Base-by-base conservation (phyloP, 495 filamentous ascomycete species). In the Staphylotrichum longicolle region DNA sequence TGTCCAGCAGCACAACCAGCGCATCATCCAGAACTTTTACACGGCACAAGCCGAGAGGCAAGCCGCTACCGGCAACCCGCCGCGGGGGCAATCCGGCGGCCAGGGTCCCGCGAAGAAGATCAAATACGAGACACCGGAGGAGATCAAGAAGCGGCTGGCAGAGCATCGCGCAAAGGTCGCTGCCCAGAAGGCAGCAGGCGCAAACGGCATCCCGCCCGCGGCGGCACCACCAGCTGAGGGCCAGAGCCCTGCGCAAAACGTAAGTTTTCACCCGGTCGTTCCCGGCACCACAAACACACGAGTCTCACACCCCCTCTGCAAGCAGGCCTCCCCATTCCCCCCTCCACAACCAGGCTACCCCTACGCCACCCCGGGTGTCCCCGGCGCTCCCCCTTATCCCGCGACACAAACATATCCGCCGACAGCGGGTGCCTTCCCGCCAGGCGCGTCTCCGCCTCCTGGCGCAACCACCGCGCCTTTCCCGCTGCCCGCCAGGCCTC, bases 31-130 rank as follows among this genome's bases (percentile, higher is more conserved):
- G 41, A 88, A 90, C 72, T 96, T 87, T 74, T 91, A 93, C 72
- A 85, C 89, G 63, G 88, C 87, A 9, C 91, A 96, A 74, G 86
- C 87, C 27, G 90, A 96, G 71, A 84, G 91, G 46, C 86, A 89
- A 53, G 86, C 86, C 41, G 82, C 83, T 6, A 96, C 91, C 3
- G 94, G 94, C 5, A 97, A 98, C 68, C 87, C 90, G 3, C 79
- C 90, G 4, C 90, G 88, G 4, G 76, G 80, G 6, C 75, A 77
- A 32, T 74, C 70, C 4, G 71, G 73, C 40, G 66, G 67, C 35
- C 81, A 83, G 20, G 80, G 81, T 1, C 82, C 83, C 2, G 69
- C 80, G 3, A 96, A 96, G 80, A 91, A 89, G 66, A 83, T 91
- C 15, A 95, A 91, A 74, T 77, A 91, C 33, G 91, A 94, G 65